Base-by-base conservation (phyloP, 2,329 filamentous ascomycete genomes). In the Boeremia exigua region DNA sequence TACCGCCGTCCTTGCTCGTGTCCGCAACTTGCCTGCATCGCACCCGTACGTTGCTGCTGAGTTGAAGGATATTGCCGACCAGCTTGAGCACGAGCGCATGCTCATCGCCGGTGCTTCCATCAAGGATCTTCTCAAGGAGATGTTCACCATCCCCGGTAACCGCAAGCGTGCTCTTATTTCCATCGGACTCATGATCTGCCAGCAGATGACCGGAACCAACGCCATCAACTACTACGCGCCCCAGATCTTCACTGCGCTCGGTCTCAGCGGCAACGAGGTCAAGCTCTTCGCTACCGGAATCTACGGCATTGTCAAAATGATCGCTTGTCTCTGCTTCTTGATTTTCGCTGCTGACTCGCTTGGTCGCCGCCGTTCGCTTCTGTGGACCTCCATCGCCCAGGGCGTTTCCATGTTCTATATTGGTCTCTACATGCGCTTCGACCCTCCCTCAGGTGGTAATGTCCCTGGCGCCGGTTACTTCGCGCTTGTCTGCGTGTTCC, bases 271-370 rank as follows among this genome's bases (percentile, higher is more conserved):
- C 11, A 86, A 82, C 6, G 72, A 81, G 34, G 80, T 83, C 36
- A 84, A 83, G 15, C 83, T 91, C 23, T 89, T 91, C 70, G 88
- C 89, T 4, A 91, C 88, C 0, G 88, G 89, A 36, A 83, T 91
- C 61, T 91, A 91, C 69, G 88, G 88, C 5, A 82, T 91, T 49
- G 84, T 90, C 52, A 91, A 91, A 73, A 86, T 88, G 75, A 75
- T 80, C 9, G 83, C 85, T 34, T 89, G 86, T 67, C 80, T 82
- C 5, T 68, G 80, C 48, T 91, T 91, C 78, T 79, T 91, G 25
- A 69, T 88, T 61, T 87, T 90, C 63, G 82, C 84, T 12, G 87
- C 86, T 56, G 89, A 91, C 70, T 87, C 86, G 2, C 83, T 91
- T 1, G 89, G 89, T 19, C 83, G 89, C 53, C 78, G 87, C 58